Base-by-base conservation (phyloP, 495 filamentous ascomycete species). In the Hyaloscypha bicolor region DNA sequence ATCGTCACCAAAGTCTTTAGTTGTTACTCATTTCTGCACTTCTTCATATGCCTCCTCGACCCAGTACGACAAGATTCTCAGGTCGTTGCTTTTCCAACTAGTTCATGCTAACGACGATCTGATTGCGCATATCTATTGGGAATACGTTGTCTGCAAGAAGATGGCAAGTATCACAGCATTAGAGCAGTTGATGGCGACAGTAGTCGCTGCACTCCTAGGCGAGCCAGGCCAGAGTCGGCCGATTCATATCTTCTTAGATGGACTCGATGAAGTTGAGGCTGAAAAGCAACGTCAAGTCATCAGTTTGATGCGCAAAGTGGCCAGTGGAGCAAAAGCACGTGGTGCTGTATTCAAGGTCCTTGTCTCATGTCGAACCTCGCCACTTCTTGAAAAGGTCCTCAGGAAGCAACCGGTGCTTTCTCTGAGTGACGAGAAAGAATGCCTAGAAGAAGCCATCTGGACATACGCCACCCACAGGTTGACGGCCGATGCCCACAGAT, bases 21-120 rank as follows among this genome's bases (percentile, higher is more conserved):
- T 78, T 2, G n/a, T 74, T 11, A 29, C 29, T 29, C 75, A 78
- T 60, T 71, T 78, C 29, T 79, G 75, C 64, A 67, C 71, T 12
- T 76, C 73, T 39, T 67, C 69, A 6, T 65, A 77, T n/a, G 55
- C n/a, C 0, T 70, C 75, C 2, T 78, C 77, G 11, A 75, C 65
- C 1, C 29, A 64, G 14, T 76, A 79, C 51, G 72, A 76, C 0
- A 65, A 68, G n/a, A 75, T 78, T 21, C 51, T 79, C 0, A 61
- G 60, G 33, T 78, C 77, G 3, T 9, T 78, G 0, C 69, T 79
- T 11, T 48, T 75, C 14, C 76, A 78, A 55, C 59, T 74, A 4
- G 22, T 76, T 14, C 73, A 63, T 19, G 22, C 37, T 2, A 60
- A 72, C 57, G 48, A 19, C 6, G 72, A 77, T 29, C 60, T 77